phyloP scores from a whole-genome alignment of 768 basidiomycete species.

The Amanita brunnescens region DNA sequence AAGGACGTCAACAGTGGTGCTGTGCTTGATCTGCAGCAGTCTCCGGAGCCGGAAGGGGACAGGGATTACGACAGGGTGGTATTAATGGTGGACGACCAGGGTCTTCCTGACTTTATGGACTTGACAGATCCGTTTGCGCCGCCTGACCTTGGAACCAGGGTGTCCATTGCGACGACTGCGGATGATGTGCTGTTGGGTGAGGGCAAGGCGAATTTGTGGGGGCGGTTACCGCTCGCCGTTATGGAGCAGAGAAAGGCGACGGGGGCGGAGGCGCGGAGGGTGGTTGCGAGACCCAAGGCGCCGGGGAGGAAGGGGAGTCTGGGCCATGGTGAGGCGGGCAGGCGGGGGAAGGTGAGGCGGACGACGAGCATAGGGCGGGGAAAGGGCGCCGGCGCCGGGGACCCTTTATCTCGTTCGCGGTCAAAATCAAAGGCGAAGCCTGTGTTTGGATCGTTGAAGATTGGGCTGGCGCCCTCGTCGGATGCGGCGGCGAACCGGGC shows the following conservation, averaged over 20 bases:
- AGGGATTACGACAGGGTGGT: not conserved
- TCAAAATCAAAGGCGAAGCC: no score
- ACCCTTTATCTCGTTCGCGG: no score
- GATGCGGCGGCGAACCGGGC: no score
- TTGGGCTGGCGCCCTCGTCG: no score
- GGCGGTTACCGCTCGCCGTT: not conserved
- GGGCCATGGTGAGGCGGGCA: no score
- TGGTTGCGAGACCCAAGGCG: not conserved
- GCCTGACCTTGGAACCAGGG: constrained; percentile 10
- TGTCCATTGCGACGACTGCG: not conserved
- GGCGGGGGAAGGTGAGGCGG: no score
- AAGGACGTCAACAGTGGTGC: not conserved
- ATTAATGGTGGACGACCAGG: not conserved
- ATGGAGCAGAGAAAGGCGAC: not conserved
- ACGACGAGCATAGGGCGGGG: no score
- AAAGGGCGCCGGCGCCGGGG: no score
- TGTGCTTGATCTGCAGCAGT: not conserved
- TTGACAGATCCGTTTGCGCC: constrained; percentile 25
- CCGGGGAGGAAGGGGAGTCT: not conserved
- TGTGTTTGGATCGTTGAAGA: no score
- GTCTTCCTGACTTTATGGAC: constrained; percentile 21
- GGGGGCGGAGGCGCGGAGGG: not conserved
- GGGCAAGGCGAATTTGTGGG: not conserved
- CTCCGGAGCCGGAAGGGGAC: not conserved
- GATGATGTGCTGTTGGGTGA: not conserved